Percentiles rank a stretch among this genome's conserved stretches.
Evolutionary conservation across 192 early-diverging fungal species (phyloP).

Genomic region (Entomortierella parvispora): DNA sequence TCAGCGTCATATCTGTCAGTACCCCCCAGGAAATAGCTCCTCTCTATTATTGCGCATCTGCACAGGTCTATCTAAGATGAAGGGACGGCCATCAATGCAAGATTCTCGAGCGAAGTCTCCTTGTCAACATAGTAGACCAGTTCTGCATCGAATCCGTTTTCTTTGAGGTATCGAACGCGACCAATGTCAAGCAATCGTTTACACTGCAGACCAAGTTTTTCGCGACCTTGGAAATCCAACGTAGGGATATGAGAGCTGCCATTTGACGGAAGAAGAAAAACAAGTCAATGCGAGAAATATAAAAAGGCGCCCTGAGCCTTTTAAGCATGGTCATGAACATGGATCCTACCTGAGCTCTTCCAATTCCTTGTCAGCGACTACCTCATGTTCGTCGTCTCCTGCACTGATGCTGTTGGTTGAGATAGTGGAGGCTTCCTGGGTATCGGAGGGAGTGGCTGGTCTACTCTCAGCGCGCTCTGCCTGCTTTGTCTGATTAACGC

Average conservation of each 20-base stretch:
- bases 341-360: constrained; percentile 57
- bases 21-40: no score
- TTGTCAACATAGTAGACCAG: constrained; percentile 80
- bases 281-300: neutral
- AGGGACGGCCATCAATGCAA: constrained; percentile 71
- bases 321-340: neutral
- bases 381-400: constrained; percentile 45
- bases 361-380: constrained; percentile 43
- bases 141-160: constrained; percentile 68
- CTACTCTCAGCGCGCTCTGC: constrained; percentile 31
- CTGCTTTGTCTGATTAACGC: constrained; percentile 53
- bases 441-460: constrained; percentile 30
- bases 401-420: constrained; percentile 29
- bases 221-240: constrained; percentile 67
- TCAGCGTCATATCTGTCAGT: constrained; percentile 12
- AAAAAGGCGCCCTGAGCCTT: no score
- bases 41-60: no score
- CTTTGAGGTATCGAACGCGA: constrained; percentile 63
- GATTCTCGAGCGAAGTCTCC: constrained; percentile 77
- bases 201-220: constrained; percentile 72
- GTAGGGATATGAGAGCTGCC: constrained; percentile 74
- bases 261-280: constrained; percentile 6
- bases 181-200: constrained; percentile 87
- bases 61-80: no score
- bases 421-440: constrained; percentile 34